Evolutionary conservation across 2,329 filamentous ascomycete species (phyloP).

Genomic region (Reticulascus tulasneorum): DNA sequence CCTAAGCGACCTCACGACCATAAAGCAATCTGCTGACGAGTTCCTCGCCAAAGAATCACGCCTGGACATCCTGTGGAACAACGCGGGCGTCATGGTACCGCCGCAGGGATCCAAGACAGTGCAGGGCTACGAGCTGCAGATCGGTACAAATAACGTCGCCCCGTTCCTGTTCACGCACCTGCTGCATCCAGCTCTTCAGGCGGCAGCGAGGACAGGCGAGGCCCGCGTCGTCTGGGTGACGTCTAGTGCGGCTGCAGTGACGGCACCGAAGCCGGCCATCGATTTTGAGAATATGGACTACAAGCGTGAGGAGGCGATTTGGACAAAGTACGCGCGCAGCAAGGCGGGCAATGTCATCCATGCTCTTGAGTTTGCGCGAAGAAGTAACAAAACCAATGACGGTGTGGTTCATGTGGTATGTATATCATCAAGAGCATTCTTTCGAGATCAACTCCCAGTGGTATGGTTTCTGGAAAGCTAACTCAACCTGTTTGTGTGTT

Average conservation of each 20-base stretch:
- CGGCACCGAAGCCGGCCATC: slow-evolving; percentile 18
- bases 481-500: neutral
- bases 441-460: no score
- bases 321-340: slow-evolving; percentile 23
- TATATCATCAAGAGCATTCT: slow-evolving; percentile 2
- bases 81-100: slow-evolving; percentile 35
- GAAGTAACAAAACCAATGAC: slow-evolving; percentile 17
- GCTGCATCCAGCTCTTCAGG: slow-evolving; percentile 19
- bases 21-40: slow-evolving; percentile 17
- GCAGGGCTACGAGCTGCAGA: slow-evolving; percentile 27
- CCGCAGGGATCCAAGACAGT: slow-evolving; percentile 29
- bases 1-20: slow-evolving; percentile 19
- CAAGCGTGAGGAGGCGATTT: slow-evolving; percentile 15
- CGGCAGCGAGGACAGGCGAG: slow-evolving; percentile 17
- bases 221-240: slow-evolving; percentile 26
- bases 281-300: slow-evolving; percentile 26
- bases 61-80: slow-evolving; percentile 35
- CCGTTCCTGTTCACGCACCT: slow-evolving; percentile 25
- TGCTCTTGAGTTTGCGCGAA: slow-evolving; percentile 21
- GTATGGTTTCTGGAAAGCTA: no score
- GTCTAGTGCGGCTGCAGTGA: slow-evolving; percentile 18
- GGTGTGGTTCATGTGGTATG: neutral
- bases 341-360: slow-evolving; percentile 25
- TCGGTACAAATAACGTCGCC: slow-evolving; percentile 24
- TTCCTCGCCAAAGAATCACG: slow-evolving; percentile 21